Percentiles rank a stretch among this genome's conserved stretches.
Conservation (phyloP, 2,329 filamentous ascomycete genomes). For the Trichoderma gracile region DNA sequence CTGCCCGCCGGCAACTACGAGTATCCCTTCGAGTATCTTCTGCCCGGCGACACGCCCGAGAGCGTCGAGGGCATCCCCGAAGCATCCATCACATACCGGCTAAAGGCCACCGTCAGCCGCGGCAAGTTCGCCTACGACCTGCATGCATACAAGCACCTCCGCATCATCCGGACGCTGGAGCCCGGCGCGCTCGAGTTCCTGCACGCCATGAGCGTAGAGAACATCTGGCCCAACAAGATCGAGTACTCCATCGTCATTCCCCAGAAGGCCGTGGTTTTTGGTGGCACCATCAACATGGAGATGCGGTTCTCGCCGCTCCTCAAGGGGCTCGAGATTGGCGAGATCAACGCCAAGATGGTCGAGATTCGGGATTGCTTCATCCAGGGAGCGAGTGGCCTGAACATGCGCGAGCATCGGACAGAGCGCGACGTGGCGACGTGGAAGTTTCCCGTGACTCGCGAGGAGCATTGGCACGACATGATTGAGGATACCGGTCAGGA, state of each 20-base stretch:
- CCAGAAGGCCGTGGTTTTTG: constrained; percentile 91
- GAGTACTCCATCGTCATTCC: constrained; percentile 93
- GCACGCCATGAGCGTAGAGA: constrained; percentile 93
- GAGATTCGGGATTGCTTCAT: constrained; percentile 72
- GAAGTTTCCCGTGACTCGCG: constrained; percentile 55
- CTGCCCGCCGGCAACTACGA: constrained; percentile 77
- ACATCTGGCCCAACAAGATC: constrained; percentile 96
- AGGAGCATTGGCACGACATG: constrained; percentile 68
- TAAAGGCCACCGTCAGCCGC: constrained; percentile 85
- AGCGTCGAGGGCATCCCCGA: constrained; percentile 87
- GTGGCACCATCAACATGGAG: constrained; percentile 79
- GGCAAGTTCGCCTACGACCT: constrained; percentile 89
- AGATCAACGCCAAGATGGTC: constrained; percentile 75
- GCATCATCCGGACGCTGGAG: constrained; percentile 76
- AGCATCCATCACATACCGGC: constrained; percentile 83
- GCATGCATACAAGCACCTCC: constrained; percentile 73
- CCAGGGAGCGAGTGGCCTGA: constrained; percentile 48
- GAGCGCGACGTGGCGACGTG: constrained; percentile 65
- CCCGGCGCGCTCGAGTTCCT: constrained; percentile 74
- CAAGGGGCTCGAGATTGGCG: constrained; percentile 85
- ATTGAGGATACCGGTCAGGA: constrained; percentile 68
- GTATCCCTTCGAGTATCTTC: constrained; percentile 73
- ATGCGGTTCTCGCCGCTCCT: constrained; percentile 85
- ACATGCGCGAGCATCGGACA: constrained; percentile 59
- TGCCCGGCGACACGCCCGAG: constrained; percentile 75